Evolutionary conservation across 2,329 filamentous ascomycete species (phyloP).

Genomic region (Fusarium oxysporum): DNA sequence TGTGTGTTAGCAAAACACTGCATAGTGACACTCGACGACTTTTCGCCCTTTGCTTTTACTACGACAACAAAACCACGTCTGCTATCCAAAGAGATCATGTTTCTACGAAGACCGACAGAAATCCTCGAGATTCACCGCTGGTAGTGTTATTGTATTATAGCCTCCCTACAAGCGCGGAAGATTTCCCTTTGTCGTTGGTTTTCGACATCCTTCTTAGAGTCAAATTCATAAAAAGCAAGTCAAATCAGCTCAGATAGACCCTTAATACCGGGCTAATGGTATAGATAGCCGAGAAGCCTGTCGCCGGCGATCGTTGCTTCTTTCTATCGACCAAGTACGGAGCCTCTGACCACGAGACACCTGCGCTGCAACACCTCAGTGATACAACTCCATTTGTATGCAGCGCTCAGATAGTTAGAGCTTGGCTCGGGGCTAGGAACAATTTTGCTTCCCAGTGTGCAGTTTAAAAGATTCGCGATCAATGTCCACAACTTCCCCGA

Average conservation of each 20-base stretch:
- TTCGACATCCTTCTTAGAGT: fast-evolving
- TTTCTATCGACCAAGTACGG: too few relatives aligned
- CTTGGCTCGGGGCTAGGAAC: fast-evolving
- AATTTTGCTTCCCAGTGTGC: fast-evolving
- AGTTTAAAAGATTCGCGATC: fast-evolving
- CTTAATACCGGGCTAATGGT: fast-evolving
- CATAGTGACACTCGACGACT: not conserved
- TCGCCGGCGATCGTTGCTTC: not conserved
- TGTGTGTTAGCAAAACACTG: not conserved
- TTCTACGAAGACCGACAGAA: fast-evolving
- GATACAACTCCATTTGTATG: fast-evolving
- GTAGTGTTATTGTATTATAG: too few relatives aligned
- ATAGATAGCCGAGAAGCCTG: not conserved
- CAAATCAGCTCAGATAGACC: fast-evolving
- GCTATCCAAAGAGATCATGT: fast-evolving
- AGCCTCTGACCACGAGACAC: fast-evolving
- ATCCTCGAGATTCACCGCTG: fast-evolving
- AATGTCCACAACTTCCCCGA: fast-evolving
- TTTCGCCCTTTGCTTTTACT: fast-evolving
- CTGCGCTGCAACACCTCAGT: not conserved
- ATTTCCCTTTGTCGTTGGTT: not conserved
- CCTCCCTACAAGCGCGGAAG: fast-evolving
- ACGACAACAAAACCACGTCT: fast-evolving
- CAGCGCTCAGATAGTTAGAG: fast-evolving
- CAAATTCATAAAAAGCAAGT: too few relatives aligned